Evolutionary conservation across 106 monocot genomes (phyloP), one percentile per base, ranked within the genome.

Genomic region (Platanthera guangdongensis): DNA sequence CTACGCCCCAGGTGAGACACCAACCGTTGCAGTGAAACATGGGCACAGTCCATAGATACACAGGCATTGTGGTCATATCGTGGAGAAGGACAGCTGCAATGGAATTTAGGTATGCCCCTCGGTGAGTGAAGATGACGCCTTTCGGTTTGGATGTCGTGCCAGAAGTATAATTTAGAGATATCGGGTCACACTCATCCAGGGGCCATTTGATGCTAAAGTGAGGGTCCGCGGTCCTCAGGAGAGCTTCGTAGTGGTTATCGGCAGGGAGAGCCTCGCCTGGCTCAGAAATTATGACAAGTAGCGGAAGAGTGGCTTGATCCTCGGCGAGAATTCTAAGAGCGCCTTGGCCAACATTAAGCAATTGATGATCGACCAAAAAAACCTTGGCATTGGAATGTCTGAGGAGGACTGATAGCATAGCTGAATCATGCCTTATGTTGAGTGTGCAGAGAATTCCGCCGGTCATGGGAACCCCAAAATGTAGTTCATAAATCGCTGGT

Each of bases 21-120:
- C 93, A 94, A 15, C 93, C 93, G 16, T 94, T 94, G 78, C 88
- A 88, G 76, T 94, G 93, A 77, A 94, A 94, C 84, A 94, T 88
- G 19, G 93, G 93, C 10, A 94, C 81, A 16, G 85, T 83, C 90
- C 93, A 94, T 25, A 90, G 71, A 57, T 86, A 88, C 4, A 90
- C 86, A 6, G 93, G 88, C 85, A 81, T 75, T 9, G 86, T 22
- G 9, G 75, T 48, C 15, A 94, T 86, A 9, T 88, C 81, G 13
- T 75, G 84, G 4, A 85, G 39, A 50, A 94, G 82, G 50, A 93
- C 60, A 6, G 84, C 4, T 2, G 84, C 84, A 21, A 93, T 68
- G 12, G 86, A 11, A 69, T 90, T 93, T 4, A 93, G 74, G 69
- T 86, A 90, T 0, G 88, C 88, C 2, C 90, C 93, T 21, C 93